These are phyloP conservation scores for Passiflora organensis DNA, from an alignment of 345 rosid species.

Conservation along the genomic window DNA sequence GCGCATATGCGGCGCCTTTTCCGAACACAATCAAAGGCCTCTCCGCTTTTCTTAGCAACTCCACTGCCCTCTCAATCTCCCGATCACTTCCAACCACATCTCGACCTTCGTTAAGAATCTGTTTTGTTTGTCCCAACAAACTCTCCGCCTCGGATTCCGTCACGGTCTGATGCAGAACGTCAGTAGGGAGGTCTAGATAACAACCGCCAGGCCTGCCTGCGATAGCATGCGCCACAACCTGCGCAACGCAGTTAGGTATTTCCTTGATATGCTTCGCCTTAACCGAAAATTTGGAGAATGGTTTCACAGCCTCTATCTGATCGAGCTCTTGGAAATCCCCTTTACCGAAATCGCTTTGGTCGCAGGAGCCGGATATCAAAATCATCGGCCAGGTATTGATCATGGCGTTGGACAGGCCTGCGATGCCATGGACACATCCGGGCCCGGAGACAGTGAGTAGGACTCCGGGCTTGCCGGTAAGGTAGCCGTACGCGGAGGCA, in stretches of 20 bases:
- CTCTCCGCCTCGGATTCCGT: constrained; percentile 61
- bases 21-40: constrained; percentile 93
- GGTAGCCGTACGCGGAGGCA: constrained; percentile 92
- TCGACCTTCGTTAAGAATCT: constrained; percentile 4
- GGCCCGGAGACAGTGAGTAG: constrained; percentile 95
- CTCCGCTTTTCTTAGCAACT: constrained; percentile 60
- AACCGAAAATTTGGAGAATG: constrained; percentile 65
- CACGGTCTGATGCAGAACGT: constrained; percentile 72
- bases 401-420: constrained; percentile 91
- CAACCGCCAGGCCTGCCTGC: constrained; percentile 89
- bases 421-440: constrained; percentile 94
- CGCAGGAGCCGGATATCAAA: constrained; percentile 92
- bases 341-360: constrained; percentile 69
- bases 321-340: constrained; percentile 97
- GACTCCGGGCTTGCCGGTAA: constrained; percentile 74
- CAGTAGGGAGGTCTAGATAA: constrained; percentile 82
- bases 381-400: constrained; percentile 83
- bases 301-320: constrained; percentile 75
- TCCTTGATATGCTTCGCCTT: constrained; percentile 60
- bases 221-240: constrained; percentile 60
- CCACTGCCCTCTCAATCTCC: constrained; percentile 59
- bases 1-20: constrained; percentile 85
- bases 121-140: constrained; percentile 36
- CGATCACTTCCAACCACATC: constrained; percentile 17
- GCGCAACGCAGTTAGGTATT: constrained; percentile 66